Percentiles rank a stretch among this genome's conserved stretches.
phyloP scores from a whole-genome alignment of 371 early-diverging fungal genomes.

The Funneliformis caledonium region DNA sequence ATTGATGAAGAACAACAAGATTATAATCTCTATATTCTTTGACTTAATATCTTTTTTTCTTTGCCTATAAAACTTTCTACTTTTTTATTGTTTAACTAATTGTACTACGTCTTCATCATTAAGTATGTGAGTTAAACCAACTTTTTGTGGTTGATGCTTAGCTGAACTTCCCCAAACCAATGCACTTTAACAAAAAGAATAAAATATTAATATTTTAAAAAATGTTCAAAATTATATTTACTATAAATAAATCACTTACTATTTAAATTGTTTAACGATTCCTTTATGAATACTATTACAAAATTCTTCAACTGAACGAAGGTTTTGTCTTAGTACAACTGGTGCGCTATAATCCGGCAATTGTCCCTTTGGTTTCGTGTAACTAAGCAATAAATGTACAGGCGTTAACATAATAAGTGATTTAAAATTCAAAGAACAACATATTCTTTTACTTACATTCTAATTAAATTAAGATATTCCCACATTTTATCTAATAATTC shows the following conservation, averaged over 20 bases:
- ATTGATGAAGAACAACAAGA: too few species aligned
- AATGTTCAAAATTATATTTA: not conserved
- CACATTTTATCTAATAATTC: conserved; percentile 96
- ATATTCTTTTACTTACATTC: conserved; percentile 49
- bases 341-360: conserved; percentile 97
- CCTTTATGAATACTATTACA: conserved; percentile 98
- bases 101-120: conserved; percentile 99
- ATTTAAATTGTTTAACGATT: conserved; percentile 94
- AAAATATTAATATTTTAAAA: not conserved
- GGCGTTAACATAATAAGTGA: not conserved
- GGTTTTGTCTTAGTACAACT: conserved; percentile 86
- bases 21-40: too few species aligned
- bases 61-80: too few species aligned
- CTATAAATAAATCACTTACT: conserved; percentile 53
- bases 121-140: conserved; percentile 96
- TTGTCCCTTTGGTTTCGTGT: conserved; percentile 98
- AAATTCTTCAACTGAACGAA: conserved; percentile 90
- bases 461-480: conserved; percentile 77
- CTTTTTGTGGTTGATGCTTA: conserved; percentile 99
- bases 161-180: conserved; percentile 99
- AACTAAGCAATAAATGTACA: conserved; percentile 55
- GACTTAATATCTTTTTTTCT: too few species aligned
- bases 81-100: conserved; percentile 71
- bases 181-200: conserved; percentile 62
- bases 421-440: not conserved